phyloP scores from a whole-genome alignment of 257 asterid genomes.

The Mitragyna speciosa region DNA sequence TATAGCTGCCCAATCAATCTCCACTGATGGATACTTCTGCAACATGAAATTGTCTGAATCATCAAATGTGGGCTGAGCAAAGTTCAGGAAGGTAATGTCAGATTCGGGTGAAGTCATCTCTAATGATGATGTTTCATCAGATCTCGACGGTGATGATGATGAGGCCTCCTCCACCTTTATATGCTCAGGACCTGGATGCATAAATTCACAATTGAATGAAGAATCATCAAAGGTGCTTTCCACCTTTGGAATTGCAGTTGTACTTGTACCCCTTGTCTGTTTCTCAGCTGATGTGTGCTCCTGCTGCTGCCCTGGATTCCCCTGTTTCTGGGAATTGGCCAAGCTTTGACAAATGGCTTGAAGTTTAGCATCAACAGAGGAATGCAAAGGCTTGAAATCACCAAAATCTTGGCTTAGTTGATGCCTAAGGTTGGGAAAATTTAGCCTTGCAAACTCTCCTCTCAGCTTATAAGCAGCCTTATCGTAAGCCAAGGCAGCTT shows the following conservation, averaged over 20 bases:
- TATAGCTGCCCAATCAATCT: conserved; percentile 91
- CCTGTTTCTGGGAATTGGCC: conserved; percentile 48
- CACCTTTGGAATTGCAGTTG: neutral
- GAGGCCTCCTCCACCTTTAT: conserved; percentile 56
- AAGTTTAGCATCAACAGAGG: conserved; percentile 83
- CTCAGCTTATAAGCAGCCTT: conserved; percentile 83
- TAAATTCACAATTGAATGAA: conserved; percentile 22
- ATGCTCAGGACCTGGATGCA: conserved; percentile 12
- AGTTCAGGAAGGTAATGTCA: conserved; percentile 41
- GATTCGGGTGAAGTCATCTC: conserved; percentile 57
- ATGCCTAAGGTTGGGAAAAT: conserved; percentile 69
- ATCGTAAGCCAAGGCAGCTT: conserved; percentile 86
- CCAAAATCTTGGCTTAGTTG: conserved; percentile 46
- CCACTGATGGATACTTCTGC: conserved; percentile 78
- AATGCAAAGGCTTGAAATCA: conserved; percentile 57
- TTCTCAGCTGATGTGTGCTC: neutral
- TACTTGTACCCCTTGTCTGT: neutral
- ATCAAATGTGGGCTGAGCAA: conserved; percentile 44
- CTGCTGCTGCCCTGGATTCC: conserved; percentile 25
- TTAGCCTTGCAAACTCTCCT: conserved; percentile 79
- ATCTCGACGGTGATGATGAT: conserved; percentile 30
- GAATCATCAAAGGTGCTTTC: conserved; percentile 24
- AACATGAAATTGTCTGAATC: conserved; percentile 43
- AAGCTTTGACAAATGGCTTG: conserved; percentile 64
- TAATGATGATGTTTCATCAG: conserved; percentile 31